Conservation (phyloP, 2,329 filamentous ascomycete genomes). For the Fusarium annulatum region DNA sequence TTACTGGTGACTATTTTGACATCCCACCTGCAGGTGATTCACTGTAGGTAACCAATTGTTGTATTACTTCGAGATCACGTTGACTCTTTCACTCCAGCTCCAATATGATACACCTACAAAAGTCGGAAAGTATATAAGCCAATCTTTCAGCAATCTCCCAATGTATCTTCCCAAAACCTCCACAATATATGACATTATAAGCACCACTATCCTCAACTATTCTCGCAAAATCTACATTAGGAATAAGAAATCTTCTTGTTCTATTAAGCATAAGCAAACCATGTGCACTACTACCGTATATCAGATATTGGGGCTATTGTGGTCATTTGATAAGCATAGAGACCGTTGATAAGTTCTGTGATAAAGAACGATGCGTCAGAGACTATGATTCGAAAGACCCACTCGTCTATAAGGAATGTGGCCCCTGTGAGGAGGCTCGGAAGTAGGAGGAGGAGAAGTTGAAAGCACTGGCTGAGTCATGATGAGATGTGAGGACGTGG, state of each 20-base stretch:
- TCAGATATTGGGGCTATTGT: not conserved
- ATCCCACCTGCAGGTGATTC: too few relatives aligned
- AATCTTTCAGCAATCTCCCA: too few relatives aligned
- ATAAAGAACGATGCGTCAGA: not conserved
- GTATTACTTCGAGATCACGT: too few relatives aligned
- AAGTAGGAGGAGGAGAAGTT: not conserved
- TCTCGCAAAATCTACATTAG: rapidly evolving
- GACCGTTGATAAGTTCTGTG: not conserved
- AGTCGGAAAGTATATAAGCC: not conserved
- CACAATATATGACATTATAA: not conserved
- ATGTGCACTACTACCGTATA: not conserved
- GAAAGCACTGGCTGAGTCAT: not conserved
- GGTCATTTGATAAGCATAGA: not conserved
- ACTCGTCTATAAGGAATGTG: not conserved
- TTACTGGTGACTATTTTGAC: too few relatives aligned
- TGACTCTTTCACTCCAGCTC: too few relatives aligned
- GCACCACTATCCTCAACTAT: not conserved
- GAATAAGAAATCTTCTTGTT: rapidly evolving
- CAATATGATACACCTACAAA: not conserved
- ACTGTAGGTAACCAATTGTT: too few relatives aligned
- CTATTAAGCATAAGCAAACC: rapidly evolving
- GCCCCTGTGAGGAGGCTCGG: not conserved
- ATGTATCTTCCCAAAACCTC: too few relatives aligned
- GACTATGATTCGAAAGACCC: not conserved
- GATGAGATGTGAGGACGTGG: not conserved